Conservation (phyloP, 352 stramenopile genomes). For the Globisporangium alternatum region DNA sequence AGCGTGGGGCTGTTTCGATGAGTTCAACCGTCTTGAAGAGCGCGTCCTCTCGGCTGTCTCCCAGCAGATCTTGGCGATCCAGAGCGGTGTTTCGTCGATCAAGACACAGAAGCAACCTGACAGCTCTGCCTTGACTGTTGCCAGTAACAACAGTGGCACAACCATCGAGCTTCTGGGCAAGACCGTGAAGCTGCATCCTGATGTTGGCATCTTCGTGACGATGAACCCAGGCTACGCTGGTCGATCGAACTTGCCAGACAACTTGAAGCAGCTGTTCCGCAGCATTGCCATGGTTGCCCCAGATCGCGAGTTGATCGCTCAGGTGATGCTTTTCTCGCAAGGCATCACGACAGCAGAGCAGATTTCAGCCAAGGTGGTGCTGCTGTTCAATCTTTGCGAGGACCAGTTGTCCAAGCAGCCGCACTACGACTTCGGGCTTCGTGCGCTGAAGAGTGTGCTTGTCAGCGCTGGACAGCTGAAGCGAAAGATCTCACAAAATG, state of each 20-base stretch:
- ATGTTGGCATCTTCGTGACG: slow-evolving; percentile 99
- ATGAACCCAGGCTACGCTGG: slow-evolving; percentile 99
- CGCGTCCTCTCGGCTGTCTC: slow-evolving; percentile 99
- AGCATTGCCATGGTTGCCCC: slow-evolving; percentile 99
- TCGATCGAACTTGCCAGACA: slow-evolving; percentile 95
- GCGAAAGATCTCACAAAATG: slow-evolving; percentile 79
- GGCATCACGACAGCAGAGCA: slow-evolving; percentile 98
- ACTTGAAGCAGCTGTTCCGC: slow-evolving; percentile 99
- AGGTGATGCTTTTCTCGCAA: slow-evolving; percentile 99
- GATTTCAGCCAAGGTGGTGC: slow-evolving; percentile 96
- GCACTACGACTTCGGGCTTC: slow-evolving; percentile 99
- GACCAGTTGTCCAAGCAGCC: slow-evolving; percentile 97
- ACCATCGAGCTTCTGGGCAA: slow-evolving; percentile 96
- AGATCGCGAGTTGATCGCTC: slow-evolving; percentile 98
- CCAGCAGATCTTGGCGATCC: slow-evolving; percentile 99
- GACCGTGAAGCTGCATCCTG: slow-evolving; percentile 93
- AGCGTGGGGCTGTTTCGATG: slow-evolving; percentile 99
- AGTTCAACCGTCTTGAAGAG: slow-evolving; percentile 99
- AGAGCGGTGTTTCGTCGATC: slow-evolving; percentile 93
- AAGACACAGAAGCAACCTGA: slow-evolving; percentile 55
- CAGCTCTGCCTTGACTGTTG: slow-evolving; percentile 17
- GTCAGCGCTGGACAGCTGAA: slow-evolving; percentile 98
- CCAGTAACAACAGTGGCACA: slow-evolving; percentile 22
- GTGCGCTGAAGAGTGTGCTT: slow-evolving; percentile 98
- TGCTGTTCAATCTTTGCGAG: slow-evolving; percentile 98